phyloP scores from a whole-genome alignment of 129 eudicot species.

The Rutidosis leptorrhynchoides region DNA sequence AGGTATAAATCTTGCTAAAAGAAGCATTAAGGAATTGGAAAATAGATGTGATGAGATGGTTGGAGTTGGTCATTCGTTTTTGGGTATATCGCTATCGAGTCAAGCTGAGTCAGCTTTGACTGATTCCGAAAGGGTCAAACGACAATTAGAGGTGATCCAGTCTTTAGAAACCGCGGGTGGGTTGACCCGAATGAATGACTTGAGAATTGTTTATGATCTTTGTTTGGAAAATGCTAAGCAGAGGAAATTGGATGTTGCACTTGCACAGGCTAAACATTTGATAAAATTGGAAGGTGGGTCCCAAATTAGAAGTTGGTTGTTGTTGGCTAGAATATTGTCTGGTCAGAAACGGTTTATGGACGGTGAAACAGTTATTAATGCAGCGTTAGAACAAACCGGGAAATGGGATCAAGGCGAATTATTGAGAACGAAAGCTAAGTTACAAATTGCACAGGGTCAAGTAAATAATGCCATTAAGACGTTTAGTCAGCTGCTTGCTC shows the following conservation, averaged over 20 bases:
- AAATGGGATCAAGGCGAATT: conserved; percentile 77
- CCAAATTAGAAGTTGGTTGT: conserved; percentile 49
- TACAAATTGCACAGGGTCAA: conserved; percentile 72
- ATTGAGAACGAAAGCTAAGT: conserved; percentile 70
- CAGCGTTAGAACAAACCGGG: conserved; percentile 81
- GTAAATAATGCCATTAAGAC: conserved; percentile 69
- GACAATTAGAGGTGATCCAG: conserved; percentile 55
- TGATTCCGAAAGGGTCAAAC: conserved; percentile 51
- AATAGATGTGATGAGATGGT: conserved; percentile 48
- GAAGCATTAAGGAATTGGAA: conserved; percentile 41
- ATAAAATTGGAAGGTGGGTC: conserved; percentile 73
- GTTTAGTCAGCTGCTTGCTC: conserved; percentile 76
- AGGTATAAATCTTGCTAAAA: conserved; percentile 52
- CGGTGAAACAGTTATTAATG: conserved; percentile 58
- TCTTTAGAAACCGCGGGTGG: conserved; percentile 54
- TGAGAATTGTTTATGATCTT: conserved; percentile 48
- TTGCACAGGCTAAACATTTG: conserved; percentile 48
- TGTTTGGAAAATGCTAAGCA: conserved; percentile 74
- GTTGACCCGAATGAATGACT: conserved; percentile 54
- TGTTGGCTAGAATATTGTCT: conserved; percentile 71
- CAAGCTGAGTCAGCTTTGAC: conserved; percentile 35
- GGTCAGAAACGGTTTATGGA: conserved; percentile 64
- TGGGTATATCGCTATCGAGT: conserved; percentile 64
- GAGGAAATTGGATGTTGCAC: conserved; percentile 76
- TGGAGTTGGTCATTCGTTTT: conserved; percentile 54